Base-by-base conservation (phyloP, 768 basidiomycete species). In the Lactifluus piperatus region DNA sequence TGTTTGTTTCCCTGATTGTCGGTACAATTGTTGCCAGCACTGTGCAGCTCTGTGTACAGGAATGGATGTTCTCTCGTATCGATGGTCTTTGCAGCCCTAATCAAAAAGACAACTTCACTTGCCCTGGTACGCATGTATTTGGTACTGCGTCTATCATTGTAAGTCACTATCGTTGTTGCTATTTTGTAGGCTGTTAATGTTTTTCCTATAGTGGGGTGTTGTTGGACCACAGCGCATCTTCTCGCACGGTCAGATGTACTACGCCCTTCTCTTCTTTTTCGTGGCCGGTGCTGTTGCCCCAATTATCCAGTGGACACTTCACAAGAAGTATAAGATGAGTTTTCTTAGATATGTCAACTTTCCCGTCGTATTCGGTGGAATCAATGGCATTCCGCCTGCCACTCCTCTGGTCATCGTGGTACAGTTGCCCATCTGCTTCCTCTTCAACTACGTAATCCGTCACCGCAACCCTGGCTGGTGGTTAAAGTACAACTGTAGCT, bases 371-470 rank as follows among this genome's bases (percentile, higher is more conserved):
- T 39, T 39, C 16, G 2, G 16, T 18, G 18, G 6, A 1, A 8
- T 18, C 1, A n/a, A n/a, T n/a, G 3, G 6, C 37, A 39, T n/a
- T 4, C 76, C 76, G 29, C 76, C 77, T 20, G 75, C 74, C 27
- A 70, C 70, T 27, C 72, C 75, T 13, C 53, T 72, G 60, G 75
- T 74, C 68, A n/a, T n/a, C n/a, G 71, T 72, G 45, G 69, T 72
- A 2, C 74, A 71, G 72, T 65, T 68, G 16, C 62, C 73, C 47
- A 69, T 74, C 52, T 71, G 71, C 22, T 73, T 39, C 37, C 1
- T 39, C 6, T 39, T 39, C 18, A 39, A 39, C 16, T 39, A 39
- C 5, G 37, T 39, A 3, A n/a, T 39, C 4, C 37, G 37, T 39
- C 71, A 13, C 63, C 37, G 18, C 16, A 14, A 64, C 73, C 54